A percentile compares a stretch with the other conserved stretches of the same genome.
Conservation (phyloP, 306 rosid species). For the Quercus robur region DNA sequence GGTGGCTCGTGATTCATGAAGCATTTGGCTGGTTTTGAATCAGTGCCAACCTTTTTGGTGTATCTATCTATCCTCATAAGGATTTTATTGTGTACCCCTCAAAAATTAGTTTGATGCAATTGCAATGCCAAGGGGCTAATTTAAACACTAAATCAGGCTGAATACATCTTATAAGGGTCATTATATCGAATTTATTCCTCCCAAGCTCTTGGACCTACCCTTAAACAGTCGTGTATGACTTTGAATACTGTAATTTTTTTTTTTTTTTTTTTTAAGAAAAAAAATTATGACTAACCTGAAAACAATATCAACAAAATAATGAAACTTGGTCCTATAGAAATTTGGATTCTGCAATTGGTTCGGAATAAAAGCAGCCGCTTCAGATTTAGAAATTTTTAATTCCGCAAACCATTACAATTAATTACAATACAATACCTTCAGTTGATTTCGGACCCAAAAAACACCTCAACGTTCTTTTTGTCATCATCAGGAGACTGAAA, state of each 20-base stretch:
- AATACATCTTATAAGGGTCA: too few species aligned
- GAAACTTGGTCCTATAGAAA: neutral
- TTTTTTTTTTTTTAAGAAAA: neutral
- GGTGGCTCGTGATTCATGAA: neutral
- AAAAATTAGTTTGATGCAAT: too few species aligned
- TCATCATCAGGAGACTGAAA: slow-evolving; percentile 20
- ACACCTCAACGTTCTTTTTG: slow-evolving; percentile 26
- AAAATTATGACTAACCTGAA: neutral
- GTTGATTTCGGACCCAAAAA: slow-evolving; percentile 7
- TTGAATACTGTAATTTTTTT: neutral
- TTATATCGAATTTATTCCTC: too few species aligned
- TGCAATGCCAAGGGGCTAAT: too few species aligned
- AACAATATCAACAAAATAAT: too few species aligned
- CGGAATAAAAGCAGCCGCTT: neutral
- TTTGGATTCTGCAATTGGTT: neutral
- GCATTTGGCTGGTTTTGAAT: neutral
- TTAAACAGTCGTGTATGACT: neutral
- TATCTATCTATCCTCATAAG: too few species aligned
- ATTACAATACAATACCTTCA: slow-evolving; percentile 20
- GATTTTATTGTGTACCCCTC: too few species aligned
- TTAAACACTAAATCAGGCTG: too few species aligned
- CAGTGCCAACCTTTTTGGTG: neutral
- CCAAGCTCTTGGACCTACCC: too few species aligned
- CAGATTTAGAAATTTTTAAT: neutral
- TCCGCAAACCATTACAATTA: neutral